phyloP scores from a whole-genome alignment of 2,329 filamentous ascomycete genomes.

The Trematosphaeria pertusa region DNA sequence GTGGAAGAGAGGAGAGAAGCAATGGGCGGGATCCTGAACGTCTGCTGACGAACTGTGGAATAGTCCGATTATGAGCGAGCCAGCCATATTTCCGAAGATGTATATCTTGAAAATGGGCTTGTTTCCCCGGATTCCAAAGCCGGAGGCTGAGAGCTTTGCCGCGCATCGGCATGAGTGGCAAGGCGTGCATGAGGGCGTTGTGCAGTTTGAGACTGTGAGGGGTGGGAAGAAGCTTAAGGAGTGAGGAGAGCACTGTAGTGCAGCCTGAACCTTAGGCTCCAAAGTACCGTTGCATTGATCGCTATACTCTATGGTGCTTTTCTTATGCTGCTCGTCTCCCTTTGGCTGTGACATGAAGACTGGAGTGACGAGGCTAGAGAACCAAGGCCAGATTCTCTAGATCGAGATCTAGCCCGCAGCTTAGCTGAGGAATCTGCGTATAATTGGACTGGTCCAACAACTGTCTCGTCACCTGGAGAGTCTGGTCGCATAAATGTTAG shows the following conservation, averaged over 20 bases:
- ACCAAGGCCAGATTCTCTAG: slow-evolving; percentile 44
- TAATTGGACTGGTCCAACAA: slow-evolving; percentile 51
- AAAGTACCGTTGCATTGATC: too few species aligned
- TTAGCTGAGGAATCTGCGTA: slow-evolving; percentile 54
- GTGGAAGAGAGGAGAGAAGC: too few species aligned
- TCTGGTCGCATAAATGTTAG: slow-evolving; percentile 27
- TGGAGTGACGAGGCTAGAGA: too few species aligned
- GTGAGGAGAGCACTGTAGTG: not conserved
- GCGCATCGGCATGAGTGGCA: slow-evolving; percentile 55
- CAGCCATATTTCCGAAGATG: slow-evolving; percentile 50
- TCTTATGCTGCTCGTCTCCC: too few species aligned
- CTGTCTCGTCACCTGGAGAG: slow-evolving; percentile 48
- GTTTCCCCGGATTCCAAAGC: slow-evolving; percentile 56
- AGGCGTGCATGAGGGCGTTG: slow-evolving; percentile 45
- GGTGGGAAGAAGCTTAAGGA: slow-evolving; percentile 48
- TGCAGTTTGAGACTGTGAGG: slow-evolving; percentile 49
- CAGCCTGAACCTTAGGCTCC: too few species aligned
- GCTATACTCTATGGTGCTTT: too few species aligned
- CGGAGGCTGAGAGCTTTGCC: slow-evolving; percentile 55
- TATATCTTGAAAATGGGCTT: slow-evolving; percentile 60
- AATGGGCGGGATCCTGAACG: too few species aligned
- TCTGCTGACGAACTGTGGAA: too few species aligned
- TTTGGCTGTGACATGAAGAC: too few species aligned
- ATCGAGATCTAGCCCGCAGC: slow-evolving; percentile 51
- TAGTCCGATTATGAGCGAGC: slow-evolving; percentile 58